Conservation (phyloP, 768 basidiomycete species). For the Rhodosporidiobolus odoratus region DNA sequence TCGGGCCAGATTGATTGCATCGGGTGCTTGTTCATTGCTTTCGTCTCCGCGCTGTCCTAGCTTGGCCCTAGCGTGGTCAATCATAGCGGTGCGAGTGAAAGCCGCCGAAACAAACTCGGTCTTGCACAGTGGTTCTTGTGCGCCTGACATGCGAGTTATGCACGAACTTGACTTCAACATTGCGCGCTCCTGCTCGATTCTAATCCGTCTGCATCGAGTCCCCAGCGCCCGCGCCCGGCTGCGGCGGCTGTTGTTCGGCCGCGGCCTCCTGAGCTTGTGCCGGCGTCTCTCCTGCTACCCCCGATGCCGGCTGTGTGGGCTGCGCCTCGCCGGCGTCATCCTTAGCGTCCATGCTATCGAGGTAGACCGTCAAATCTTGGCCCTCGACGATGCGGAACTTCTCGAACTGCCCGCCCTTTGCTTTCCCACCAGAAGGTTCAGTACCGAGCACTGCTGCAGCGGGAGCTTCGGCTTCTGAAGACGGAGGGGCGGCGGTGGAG, state of each 20-base stretch:
- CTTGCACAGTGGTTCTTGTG: no score
- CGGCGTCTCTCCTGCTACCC: conserved; percentile 48
- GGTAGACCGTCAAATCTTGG: conserved; percentile 64
- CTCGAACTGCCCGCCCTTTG: conserved; percentile 51
- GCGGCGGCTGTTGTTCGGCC: conserved; percentile 44
- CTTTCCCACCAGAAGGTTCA: conserved; percentile 51
- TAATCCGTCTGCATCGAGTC: conserved; percentile 39
- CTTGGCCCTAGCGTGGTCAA: no score
- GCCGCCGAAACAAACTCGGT: no score
- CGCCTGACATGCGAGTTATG: no score
- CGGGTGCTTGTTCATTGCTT: no score
- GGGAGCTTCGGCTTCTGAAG: conserved; percentile 6
- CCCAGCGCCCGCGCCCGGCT: not conserved
- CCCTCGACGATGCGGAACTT: conserved; percentile 84
- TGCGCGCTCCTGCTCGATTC: conserved; percentile 49
- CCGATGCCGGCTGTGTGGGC: conserved; percentile 40
- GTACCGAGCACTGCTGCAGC: conserved; percentile 50
- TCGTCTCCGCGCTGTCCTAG: no score
- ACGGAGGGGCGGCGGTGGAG: conserved; percentile 1
- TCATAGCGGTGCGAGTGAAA: no score
- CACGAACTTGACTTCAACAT: not conserved
- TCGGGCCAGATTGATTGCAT: no score
- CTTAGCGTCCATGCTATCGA: conserved; percentile 65
- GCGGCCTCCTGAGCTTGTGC: conserved; percentile 48
- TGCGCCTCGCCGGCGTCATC: conserved; percentile 36